Conservation (phyloP, 1,139 yeast species). For the Saccharomyces hybrid region DNA sequence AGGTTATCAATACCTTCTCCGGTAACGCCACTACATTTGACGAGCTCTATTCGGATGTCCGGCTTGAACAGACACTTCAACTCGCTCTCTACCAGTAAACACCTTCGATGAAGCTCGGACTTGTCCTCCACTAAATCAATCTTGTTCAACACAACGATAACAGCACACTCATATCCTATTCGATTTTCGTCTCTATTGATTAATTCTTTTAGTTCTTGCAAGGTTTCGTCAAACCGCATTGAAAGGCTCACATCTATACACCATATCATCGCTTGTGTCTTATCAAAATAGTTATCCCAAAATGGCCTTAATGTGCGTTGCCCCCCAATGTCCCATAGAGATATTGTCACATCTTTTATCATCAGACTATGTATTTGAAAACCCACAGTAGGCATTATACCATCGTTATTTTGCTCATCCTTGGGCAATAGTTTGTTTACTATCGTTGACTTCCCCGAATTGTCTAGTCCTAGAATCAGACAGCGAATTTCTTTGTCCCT, state of each 20-base stretch:
- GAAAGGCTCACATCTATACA: conserved; percentile 69
- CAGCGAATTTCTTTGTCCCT: conserved; percentile 75
- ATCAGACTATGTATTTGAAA: conserved; percentile 49
- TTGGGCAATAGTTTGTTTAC: conserved; percentile 45
- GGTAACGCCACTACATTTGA: conserved; percentile 14
- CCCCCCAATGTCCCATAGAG: conserved; percentile 87
- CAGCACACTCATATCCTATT: conserved; percentile 47
- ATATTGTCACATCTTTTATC: conserved; percentile 33
- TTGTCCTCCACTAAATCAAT: conserved; percentile 37
- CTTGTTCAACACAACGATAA: conserved; percentile 52
- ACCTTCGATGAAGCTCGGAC: background rate
- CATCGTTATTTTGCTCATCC: conserved; percentile 25
- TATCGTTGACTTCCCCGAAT: conserved; percentile 81
- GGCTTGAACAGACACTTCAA: background rate
- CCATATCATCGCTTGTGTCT: conserved; percentile 82
- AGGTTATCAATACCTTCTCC: conserved; percentile 13
- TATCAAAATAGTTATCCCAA: conserved; percentile 89
- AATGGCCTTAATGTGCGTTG: conserved; percentile 70
- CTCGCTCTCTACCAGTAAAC: background rate
- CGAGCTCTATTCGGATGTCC: background rate
- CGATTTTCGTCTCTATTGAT: conserved; percentile 62
- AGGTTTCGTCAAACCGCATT: conserved; percentile 59
- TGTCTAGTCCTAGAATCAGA: conserved; percentile 75
- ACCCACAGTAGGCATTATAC: conserved; percentile 56
- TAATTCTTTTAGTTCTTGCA: conserved; percentile 48